Evolutionary conservation across 2,329 filamentous ascomycete species (phyloP), one percentile per base, ranked within the genome.

Genomic region (Aspergillus ibericus): DNA sequence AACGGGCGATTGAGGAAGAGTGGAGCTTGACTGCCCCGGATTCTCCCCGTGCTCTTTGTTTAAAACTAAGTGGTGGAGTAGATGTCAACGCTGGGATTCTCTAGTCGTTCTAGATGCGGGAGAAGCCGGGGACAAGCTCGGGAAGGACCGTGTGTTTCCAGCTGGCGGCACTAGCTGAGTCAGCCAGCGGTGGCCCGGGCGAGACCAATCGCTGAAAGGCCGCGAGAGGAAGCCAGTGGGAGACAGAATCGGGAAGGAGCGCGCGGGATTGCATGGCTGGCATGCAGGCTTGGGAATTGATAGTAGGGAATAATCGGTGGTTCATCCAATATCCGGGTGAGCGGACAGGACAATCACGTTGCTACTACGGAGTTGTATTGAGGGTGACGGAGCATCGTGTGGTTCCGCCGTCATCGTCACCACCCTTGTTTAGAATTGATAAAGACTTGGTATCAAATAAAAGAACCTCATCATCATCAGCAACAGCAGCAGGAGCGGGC

Each of bases 81-180:
- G 44, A 48, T 48, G 44, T 48, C 44, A 16, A 29, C 15, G 27
- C 44, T 48, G 44, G 42, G 25, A 29, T 29, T 32, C 44, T 48
- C 44, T 48, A 48, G 44, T 29, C 44, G 50, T 18, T 53, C 50
- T 53, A 53, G 22, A 42, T 53, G 34, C 50, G 50, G 50, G 36
- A 38, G 50, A 53, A 53, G 20, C 50, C 50, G 50, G 50, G 18
- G 36, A 25, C 20, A 16, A 18, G 16, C 20, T 38, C 50, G 50
- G 34, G 50, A 53, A 53, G 50, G 36, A 40, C 50, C 50, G 50
- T 25, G 36, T n/a, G 35, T 29, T 29, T 13, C 25, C 44, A 48
- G 25, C 44, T 32, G 27, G 42, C 22, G 42, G 15, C 8, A 16
- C 15, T 8, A 7, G 50, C 22, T 42, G 18, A 53, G 50, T 53